Percentiles rank a stretch among this genome's conserved stretches.
Evolutionary conservation across 1,284 basidiomycete species (phyloP).

Genomic region (Trametes sp.): DNA sequence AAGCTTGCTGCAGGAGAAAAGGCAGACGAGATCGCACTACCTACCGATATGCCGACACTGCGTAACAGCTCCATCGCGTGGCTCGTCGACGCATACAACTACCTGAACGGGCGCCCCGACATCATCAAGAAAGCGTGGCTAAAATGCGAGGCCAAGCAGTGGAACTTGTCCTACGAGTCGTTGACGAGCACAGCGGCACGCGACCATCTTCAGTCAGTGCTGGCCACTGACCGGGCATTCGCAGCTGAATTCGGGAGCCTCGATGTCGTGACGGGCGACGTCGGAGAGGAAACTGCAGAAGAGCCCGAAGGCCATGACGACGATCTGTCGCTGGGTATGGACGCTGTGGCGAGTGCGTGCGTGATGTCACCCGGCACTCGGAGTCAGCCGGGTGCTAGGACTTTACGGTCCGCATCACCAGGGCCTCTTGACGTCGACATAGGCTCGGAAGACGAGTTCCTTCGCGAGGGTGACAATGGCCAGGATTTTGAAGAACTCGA

Average conservation of each 20-base stretch:
- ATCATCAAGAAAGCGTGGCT: not conserved
- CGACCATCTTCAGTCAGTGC: not conserved
- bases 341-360: slow-evolving; percentile 1
- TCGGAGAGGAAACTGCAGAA: not conserved
- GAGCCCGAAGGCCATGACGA: not conserved
- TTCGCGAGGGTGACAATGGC: not conserved
- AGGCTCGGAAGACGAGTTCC: not conserved
- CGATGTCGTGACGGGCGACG: not conserved
- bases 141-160: not conserved
- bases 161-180: slow-evolving; percentile 1
- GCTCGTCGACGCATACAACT: slow-evolving; percentile 1
- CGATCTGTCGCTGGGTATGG: not conserved
- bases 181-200: not conserved
- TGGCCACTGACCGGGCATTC: not conserved
- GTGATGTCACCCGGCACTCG: not conserved
- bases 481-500: not conserved
- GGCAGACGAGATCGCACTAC: not conserved
- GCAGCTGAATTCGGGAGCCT: not conserved
- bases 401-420: not conserved
- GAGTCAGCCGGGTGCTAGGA: too few relatives aligned
- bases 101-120: not conserved
- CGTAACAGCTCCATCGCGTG: slow-evolving; percentile 4
- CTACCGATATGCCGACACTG: not conserved
- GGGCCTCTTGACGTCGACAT: not conserved
- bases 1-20: not conserved